Evolutionary conservation across 192 early-diverging fungal genomes (phyloP), one percentile per base, ranked within the genome.

Genomic region (Entomortierella chlamydospora): DNA sequence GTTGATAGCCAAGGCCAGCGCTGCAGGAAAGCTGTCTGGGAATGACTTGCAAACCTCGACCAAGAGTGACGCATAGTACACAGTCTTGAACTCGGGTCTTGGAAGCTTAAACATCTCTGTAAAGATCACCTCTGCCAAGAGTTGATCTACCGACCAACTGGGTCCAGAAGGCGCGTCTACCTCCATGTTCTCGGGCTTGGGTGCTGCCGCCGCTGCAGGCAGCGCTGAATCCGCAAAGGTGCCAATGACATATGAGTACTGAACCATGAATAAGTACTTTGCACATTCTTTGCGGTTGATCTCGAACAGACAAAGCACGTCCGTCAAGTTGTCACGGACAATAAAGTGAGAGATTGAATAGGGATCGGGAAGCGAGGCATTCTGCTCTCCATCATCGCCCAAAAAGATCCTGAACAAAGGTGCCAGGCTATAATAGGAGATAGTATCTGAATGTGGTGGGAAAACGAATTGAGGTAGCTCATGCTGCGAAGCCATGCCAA

Each of bases 201-300:
- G n/a, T 43, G 59, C 18, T 34, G 68, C 33, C 39, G 64, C 45
- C 15, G 64, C 62, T 52, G 49, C 28, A 29, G 83, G 25, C 5
- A 25, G n/a, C 55, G 81, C 64, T 3, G 59, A 71, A 56, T 80
- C 70, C 22, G 69, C 77, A 37, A 87, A 87, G 6, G 76, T 84
- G 4, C 81, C 83, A 22, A 79, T 57, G 26, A 78, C 81, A 47
- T 88, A 90, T 3, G 79, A 84, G 57, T 86, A 83, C 63, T 86
- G 82, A 56, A 96, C 82, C 64, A 89, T 89, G 59, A 94, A 82
- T 18, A 97, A 73, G 63, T 92, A 92, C 50, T 87, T 87, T 61
- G 88, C 88, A 69, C 92, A 93, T 82, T 99, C 96, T 72, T 92
- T 95, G 81, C 97, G 98, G 84, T 99, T 99, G 59, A 90, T 89